A percentile compares a stretch with the other conserved stretches of the same genome.
Evolutionary conservation across 768 basidiomycete species (phyloP).

Genomic region (Lactarius hatsudake): DNA sequence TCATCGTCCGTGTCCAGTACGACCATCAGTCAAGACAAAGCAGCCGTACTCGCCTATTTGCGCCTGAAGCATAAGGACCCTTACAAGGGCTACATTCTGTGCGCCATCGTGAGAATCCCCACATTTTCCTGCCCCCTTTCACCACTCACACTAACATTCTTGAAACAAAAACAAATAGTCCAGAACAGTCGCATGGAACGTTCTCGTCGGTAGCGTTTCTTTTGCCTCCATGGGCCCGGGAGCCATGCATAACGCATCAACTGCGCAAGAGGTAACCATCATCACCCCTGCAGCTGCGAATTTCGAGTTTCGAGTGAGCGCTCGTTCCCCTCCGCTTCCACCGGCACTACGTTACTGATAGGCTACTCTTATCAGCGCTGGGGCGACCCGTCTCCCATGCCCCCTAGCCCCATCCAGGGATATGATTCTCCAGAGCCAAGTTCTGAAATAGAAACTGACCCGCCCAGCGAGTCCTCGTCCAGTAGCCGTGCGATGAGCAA

Average conservation of each 20-base stretch:
- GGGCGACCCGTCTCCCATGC: constrained; percentile 66
- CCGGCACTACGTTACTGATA: constrained; percentile 38
- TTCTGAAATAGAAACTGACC: constrained; percentile 14
- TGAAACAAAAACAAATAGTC: constrained; percentile 35
- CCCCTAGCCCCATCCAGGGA: constrained; percentile 37
- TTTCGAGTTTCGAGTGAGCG: constrained; percentile 39
- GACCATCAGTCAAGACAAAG: constrained; percentile 75
- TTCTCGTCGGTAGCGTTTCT: constrained; percentile 74
- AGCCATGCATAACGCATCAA: constrained; percentile 76
- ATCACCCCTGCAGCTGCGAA: constrained; percentile 52
- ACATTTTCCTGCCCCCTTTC: background rate
- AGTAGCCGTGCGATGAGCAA: background rate
- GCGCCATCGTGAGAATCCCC: constrained; percentile 58
- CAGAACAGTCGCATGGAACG: constrained; percentile 70
- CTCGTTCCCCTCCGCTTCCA: constrained; percentile 47
- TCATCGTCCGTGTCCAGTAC: constrained; percentile 43
- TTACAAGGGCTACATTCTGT: constrained; percentile 70
- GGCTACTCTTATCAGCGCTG: constrained; percentile 47
- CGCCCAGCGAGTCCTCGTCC: constrained; percentile 6
- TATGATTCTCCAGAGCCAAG: constrained; percentile 11
- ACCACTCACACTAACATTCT: background rate
- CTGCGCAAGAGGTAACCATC: constrained; percentile 77
- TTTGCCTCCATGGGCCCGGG: constrained; percentile 73
- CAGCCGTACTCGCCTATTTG: constrained; percentile 73
- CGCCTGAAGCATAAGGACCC: constrained; percentile 80